A percentile compares a stretch with the other conserved stretches of the same genome.
Conservation (phyloP, 345 rosid species). For the Abelmoschus esculentus region DNA sequence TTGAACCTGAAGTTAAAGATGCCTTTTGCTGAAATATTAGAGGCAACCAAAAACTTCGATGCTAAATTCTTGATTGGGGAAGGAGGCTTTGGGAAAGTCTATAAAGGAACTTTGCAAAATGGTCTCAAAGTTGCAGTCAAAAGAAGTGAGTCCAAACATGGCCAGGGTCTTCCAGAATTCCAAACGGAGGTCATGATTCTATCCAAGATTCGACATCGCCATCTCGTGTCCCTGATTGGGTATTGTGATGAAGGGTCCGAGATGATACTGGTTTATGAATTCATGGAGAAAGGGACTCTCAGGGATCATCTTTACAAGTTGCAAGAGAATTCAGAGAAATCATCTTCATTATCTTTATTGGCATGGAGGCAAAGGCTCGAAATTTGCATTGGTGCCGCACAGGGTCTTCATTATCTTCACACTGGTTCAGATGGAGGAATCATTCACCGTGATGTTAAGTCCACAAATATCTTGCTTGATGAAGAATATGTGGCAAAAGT, state of each 20-base stretch:
- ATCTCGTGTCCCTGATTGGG: conserved; percentile 65
- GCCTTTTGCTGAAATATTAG: conserved; percentile 30
- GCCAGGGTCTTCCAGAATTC: conserved; percentile 48
- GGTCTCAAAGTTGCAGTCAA: conserved; percentile 47
- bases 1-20: conserved; percentile 34
- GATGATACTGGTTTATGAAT: conserved; percentile 58
- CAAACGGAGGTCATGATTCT: conserved; percentile 47
- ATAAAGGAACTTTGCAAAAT: conserved; percentile 29
- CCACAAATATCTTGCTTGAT: conserved; percentile 53
- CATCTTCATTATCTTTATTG: conserved; percentile 26
- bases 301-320: conserved; percentile 38
- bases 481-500: conserved; percentile 40
- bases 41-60: conserved; percentile 40
- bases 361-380: conserved; percentile 49
- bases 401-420: conserved; percentile 50
- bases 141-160: conserved; percentile 33
- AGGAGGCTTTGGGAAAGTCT: conserved; percentile 51
- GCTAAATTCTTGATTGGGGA: conserved; percentile 27
- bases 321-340: background rate
- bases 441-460: conserved; percentile 54
- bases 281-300: conserved; percentile 50
- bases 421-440: conserved; percentile 31
- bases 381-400: conserved; percentile 56
- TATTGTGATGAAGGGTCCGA: conserved; percentile 52
- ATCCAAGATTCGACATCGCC: conserved; percentile 58